Evolutionary conservation across 495 filamentous ascomycete genomes (phyloP), one percentile per base, ranked within the genome.

Genomic region (Aspergillus incahuasiensis): DNA sequence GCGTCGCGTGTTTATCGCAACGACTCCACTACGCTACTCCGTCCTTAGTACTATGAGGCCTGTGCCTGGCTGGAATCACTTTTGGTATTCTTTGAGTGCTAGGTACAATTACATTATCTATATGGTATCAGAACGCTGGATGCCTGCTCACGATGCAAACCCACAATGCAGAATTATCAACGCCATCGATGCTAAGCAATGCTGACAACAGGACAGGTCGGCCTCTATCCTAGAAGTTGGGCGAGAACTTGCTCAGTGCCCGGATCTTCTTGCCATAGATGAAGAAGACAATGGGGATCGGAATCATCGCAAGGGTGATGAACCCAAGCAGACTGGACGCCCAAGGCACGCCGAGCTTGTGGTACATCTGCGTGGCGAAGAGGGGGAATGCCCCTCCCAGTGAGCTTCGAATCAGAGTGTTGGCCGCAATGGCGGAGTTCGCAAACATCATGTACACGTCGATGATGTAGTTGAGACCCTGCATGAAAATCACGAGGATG

Each of bases 211-310:
- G n/a, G n/a, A n/a, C n/a, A n/a, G n/a, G n/a, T n/a, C 32, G 13
- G 38, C 5, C 13, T 44, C 21, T 3, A 30, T n/a, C 18, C 60
- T 61, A 74, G n/a, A 75, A 68, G 65, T 75, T 72, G 9, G 75
- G 75, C 13, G 65, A 68, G 55, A 75, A 78, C 46, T 68, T 74
- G 58, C 77, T 81, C 73, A 74, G 69, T 34, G 64, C 67, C 41
- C 86, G 70, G 40, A 91, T 84, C 68, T 72, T 78, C 63, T 75
- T 78, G 3, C 87, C 88, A 58, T 81, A 90, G n/a, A 81, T 67
- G 59, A 75, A 90, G 67, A 92, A 91, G 25, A 87, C 59, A 48
- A 87, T 73, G 5, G 88, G 88, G 19, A 89, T 83, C 0, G 87
- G 87, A 11, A 89, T 74, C 70, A 91, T 77, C 6, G 80, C 74